A percentile compares a stretch with the other conserved stretches of the same genome.
Conservation (phyloP, 2,329 filamentous ascomycete genomes). For the Didymella segeticola region DNA sequence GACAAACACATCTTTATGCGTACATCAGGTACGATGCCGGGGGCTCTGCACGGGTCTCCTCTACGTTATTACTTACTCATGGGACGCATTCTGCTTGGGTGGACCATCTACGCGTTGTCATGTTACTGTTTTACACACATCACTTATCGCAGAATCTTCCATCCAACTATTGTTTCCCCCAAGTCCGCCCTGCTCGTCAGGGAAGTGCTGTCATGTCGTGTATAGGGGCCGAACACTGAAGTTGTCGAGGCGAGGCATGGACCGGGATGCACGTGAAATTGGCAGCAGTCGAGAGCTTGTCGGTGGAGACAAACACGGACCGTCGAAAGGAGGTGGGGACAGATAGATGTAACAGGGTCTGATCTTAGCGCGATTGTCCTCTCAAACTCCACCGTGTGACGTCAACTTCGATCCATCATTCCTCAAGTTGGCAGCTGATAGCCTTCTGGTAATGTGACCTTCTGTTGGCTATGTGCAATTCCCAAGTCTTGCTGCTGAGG, state of each 20-base stretch:
- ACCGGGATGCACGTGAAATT: too few species aligned
- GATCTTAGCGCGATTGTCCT: constrained; percentile 2
- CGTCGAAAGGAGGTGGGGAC: background rate
- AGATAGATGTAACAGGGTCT: too few species aligned
- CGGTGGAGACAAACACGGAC: background rate
- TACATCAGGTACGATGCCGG: background rate
- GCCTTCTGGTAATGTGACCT: background rate
- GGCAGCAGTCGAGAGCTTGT: background rate
- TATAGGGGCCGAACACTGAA: background rate
- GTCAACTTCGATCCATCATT: constrained; percentile 8
- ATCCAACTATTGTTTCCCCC: background rate
- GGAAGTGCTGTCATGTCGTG: background rate
- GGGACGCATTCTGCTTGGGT: background rate
- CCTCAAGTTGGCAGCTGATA: constrained; percentile 9
- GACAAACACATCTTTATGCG: background rate
- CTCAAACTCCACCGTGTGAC: constrained; percentile 12
- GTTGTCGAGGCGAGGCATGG: background rate
- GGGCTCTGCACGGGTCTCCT: background rate
- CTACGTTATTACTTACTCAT: background rate
- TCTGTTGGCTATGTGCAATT: background rate
- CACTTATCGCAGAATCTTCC: background rate
- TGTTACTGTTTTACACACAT: background rate
- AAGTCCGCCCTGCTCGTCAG: background rate
- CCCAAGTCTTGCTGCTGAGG: background rate
- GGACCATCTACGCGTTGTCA: background rate